Evolutionary conservation across 2,329 filamentous ascomycete genomes (phyloP), one percentile per base, ranked within the genome.

Genomic region (Diplodia scrobiculata): DNA sequence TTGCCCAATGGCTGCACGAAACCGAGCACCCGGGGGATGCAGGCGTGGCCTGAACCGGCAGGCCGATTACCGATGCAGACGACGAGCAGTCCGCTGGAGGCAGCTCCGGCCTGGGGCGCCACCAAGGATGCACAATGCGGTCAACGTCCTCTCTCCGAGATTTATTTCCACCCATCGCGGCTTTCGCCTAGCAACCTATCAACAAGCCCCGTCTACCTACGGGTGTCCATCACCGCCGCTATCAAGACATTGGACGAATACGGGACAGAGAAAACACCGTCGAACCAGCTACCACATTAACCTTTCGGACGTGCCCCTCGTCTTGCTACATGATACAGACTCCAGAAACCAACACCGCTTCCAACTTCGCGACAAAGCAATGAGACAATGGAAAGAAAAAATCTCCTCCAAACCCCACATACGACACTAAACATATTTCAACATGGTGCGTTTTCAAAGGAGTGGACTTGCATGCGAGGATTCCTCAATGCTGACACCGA

Each of bases 401-500:
- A 45, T 9, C 38, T 45, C 17, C 38, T 17, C 38, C 38, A n/a
- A 10, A 36, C 2, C 34, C 9, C 34, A 36, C 34, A 45, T n/a
- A 45, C 19, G 38, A 45, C 38, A 45, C 38, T 45, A 45, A n/a
- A 45, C 38, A 45, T 53, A 53, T n/a, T n/a, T 34, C 47, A 53
- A 29, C 25, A 53, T 54, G 27, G n/a, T n/a, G 32, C 10, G 10
- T 58, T 41, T 47, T n/a, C 27, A 32, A 50, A 62, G 41, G 58
- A 62, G 58, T 29, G 58, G 41, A 54, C 51, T 54, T 36, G 21
- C 21, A 4, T 19, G 27, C 25, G 32, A 36, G 11, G 19, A 14
- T n/a, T 50, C 29, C 58, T n/a, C 27, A 62, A 62, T 50, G 58
- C 58, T 50, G 58, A 50, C 58, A 62, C 58, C 58, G 45, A 62